Percentiles rank a stretch among this genome's conserved stretches.
phyloP scores from a whole-genome alignment of 78 protist genomes.

The Monosiga brevicollis region DNA sequence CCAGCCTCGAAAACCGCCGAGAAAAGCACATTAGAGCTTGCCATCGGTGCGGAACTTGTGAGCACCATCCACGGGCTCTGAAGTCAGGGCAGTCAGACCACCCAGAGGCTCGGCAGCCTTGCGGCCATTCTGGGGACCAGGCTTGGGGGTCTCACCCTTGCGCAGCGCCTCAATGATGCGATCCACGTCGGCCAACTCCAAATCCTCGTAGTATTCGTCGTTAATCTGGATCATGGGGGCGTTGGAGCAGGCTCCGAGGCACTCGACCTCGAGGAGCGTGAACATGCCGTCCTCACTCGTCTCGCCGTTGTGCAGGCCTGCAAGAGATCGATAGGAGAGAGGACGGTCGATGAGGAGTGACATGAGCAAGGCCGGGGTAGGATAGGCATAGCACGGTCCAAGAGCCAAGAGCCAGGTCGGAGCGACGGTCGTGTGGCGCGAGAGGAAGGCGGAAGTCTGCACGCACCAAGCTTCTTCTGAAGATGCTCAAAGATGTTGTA shows the following conservation, averaged over 20 bases:
- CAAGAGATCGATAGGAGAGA: too few species aligned
- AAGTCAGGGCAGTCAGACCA: neutral
- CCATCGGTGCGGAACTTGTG: neutral
- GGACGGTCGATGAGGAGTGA: too few species aligned
- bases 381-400: too few species aligned
- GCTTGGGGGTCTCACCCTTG: neutral
- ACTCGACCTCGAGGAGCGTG: constrained; percentile 90
- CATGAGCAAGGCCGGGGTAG: too few species aligned
- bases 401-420: too few species aligned
- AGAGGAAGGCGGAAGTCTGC: neutral
- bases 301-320: constrained; percentile 30
- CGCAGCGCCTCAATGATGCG: neutral
- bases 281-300: constrained; percentile 60
- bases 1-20: too few species aligned
- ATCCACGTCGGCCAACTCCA: neutral
- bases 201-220: constrained; percentile 55
- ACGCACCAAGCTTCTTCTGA: constrained; percentile 44
- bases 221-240: constrained; percentile 92
- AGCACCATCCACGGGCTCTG: neutral
- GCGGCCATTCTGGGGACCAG: neutral
- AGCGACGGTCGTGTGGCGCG: too few species aligned
- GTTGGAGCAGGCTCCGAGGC: constrained; percentile 94
- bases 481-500: constrained; percentile 13
- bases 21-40: neutral
- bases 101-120: neutral